A percentile compares a stretch with the other conserved stretches of the same genome.
phyloP scores from a whole-genome alignment of 2,329 filamentous ascomycete species.

The Colletotrichum noveboracense region DNA sequence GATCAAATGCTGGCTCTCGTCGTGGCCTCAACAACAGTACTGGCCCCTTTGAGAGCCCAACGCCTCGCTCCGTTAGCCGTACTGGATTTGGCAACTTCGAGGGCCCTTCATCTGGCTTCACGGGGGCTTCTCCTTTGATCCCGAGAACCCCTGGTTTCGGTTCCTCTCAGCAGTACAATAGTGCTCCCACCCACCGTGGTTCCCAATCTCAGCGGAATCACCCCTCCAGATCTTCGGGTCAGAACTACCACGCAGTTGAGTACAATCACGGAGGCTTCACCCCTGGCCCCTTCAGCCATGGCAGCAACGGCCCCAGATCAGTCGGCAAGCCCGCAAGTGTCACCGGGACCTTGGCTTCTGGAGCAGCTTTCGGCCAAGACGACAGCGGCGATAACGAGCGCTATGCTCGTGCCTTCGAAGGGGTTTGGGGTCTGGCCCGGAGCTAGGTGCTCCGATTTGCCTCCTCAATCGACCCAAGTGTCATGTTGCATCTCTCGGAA shows the following conservation, averaged over 20 bases:
- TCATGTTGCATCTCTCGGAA: slow-evolving; percentile 1
- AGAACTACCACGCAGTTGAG: neutral
- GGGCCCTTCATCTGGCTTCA: neutral
- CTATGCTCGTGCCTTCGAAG: slow-evolving; percentile 16
- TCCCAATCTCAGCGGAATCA: neutral
- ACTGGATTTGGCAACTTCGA: neutral
- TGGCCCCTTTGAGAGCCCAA: slow-evolving; percentile 5
- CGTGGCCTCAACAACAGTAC: slow-evolving; percentile 4
- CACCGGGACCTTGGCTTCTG: neutral
- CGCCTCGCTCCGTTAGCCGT: neutral
- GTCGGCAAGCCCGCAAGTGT: neutral
- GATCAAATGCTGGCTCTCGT: neutral
- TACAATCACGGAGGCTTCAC: neutral
- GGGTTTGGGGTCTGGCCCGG: slow-evolving; percentile 21
- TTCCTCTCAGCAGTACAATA: neutral
- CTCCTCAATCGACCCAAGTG: slow-evolving; percentile 1
- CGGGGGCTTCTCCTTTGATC: neutral
- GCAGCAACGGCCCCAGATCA: neutral
- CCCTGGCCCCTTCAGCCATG: neutral
- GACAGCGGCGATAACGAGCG: slow-evolving; percentile 14
- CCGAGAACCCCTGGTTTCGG: neutral
- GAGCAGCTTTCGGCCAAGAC: neutral
- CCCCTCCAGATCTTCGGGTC: neutral
- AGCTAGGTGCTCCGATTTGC: slow-evolving; percentile 21
- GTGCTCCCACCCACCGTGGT: neutral